These are phyloP conservation scores for Phytophthora multivora DNA, from an alignment of 352 stramenopile genomes.

Conservation along the genomic window DNA sequence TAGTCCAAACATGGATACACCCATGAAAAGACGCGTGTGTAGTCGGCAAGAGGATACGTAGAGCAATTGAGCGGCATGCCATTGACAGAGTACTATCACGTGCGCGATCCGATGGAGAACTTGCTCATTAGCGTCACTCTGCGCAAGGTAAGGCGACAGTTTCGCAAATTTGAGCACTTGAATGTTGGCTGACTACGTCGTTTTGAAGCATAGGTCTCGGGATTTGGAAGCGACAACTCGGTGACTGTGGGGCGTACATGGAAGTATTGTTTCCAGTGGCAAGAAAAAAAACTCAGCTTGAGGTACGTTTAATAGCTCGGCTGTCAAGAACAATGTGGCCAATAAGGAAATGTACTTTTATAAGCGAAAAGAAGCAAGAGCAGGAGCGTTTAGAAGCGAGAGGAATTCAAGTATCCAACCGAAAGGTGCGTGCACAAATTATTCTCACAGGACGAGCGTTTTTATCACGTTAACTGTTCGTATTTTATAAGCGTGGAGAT, in stretches of 20 bases:
- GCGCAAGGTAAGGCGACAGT: conserved; percentile 50
- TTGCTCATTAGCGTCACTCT: conserved; percentile 57
- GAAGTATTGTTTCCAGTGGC: conserved; percentile 59
- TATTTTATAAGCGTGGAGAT: conserved; percentile 9
- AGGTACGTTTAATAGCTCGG: conserved; percentile 1
- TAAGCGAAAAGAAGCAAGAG: conserved; percentile 25
- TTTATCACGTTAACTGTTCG: not conserved
- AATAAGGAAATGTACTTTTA: not conserved
- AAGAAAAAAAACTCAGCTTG: conserved; percentile 46
- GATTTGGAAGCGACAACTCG: conserved; percentile 12
- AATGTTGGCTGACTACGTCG: not conserved
- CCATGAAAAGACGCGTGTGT: conserved; percentile 12
- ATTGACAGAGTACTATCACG: conserved; percentile 70
- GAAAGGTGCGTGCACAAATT: not conserved
- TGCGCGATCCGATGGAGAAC: conserved; percentile 76
- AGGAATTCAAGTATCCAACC: conserved; percentile 21
- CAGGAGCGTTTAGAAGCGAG: conserved; percentile 15
- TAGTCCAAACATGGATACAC: conserved; percentile 9
- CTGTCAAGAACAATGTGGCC: not conserved
- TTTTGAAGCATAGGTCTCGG: conserved; percentile 22
- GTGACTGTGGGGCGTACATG: conserved; percentile 42
- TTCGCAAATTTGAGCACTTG: not conserved
- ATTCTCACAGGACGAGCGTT: not conserved
- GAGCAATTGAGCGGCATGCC: conserved; percentile 22
- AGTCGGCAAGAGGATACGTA: not conserved